phyloP scores from a whole-genome alignment of 2,329 filamentous ascomycete genomes.

The Diplodia intermedia region DNA sequence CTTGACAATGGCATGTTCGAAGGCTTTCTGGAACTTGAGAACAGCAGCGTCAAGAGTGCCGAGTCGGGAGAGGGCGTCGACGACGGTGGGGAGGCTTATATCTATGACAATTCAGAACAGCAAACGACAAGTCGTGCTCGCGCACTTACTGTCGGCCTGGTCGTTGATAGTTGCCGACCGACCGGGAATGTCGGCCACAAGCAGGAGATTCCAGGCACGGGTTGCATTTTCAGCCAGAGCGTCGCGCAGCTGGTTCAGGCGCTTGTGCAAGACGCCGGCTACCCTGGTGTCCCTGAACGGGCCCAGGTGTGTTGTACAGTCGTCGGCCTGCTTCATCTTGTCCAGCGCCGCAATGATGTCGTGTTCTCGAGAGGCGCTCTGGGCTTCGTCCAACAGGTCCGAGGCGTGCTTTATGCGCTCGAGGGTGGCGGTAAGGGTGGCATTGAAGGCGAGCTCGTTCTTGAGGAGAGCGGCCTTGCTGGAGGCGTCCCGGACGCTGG shows the following conservation, averaged over 20 bases:
- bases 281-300: slow-evolving; percentile 67
- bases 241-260: slow-evolving; percentile 70
- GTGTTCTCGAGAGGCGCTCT: slow-evolving; percentile 53
- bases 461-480: slow-evolving; percentile 63
- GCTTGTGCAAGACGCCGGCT: slow-evolving; percentile 69
- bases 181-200: slow-evolving; percentile 66
- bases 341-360: slow-evolving; percentile 58
- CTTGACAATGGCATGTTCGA: slow-evolving; percentile 67
- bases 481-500: slow-evolving; percentile 67
- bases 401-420: slow-evolving; percentile 60
- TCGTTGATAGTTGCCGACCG: slow-evolving; percentile 64
- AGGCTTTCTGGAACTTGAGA: slow-evolving; percentile 66
- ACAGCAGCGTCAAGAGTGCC: slow-evolving; percentile 57
- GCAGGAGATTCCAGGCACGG: slow-evolving; percentile 72
- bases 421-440: slow-evolving; percentile 58
- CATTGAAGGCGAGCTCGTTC: slow-evolving; percentile 66
- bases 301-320: slow-evolving; percentile 65
- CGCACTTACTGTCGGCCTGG: slow-evolving; percentile 56
- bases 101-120: slow-evolving; percentile 29
- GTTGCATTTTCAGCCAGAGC: slow-evolving; percentile 71
- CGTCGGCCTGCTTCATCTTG: slow-evolving; percentile 57
- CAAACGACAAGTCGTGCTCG: not conserved
- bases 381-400: slow-evolving; percentile 55
- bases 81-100: slow-evolving; percentile 45
- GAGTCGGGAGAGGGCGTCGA: slow-evolving; percentile 48